These are phyloP conservation scores for Dictyophora rubrovolvata DNA, from an alignment of 768 basidiomycete genomes.

Conservation along the genomic window DNA sequence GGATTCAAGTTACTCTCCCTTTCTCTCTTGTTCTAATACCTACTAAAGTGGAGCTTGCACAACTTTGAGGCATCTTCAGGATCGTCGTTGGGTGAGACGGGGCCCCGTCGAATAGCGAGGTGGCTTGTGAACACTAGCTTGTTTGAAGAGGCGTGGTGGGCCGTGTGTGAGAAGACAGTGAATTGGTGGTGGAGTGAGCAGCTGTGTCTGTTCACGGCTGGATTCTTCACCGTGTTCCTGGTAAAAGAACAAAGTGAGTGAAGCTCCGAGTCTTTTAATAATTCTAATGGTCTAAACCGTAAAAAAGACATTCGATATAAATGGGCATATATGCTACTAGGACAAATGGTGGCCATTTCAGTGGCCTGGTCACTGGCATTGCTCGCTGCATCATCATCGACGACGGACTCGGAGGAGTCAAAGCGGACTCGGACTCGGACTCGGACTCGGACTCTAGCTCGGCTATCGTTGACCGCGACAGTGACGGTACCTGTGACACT, in stretches of 20 bases:
- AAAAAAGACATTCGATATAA: slow-evolving; percentile 34
- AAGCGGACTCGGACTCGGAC: too few relatives aligned
- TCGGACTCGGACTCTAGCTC: slow-evolving; percentile 4
- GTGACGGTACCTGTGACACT: slow-evolving; percentile 35
- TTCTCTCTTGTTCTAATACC: background rate
- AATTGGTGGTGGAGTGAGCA: slow-evolving; percentile 70
- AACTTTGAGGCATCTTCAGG: slow-evolving; percentile 27
- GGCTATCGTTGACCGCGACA: slow-evolving; percentile 12
- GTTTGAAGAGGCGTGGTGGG: slow-evolving; percentile 49
- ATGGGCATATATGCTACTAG: slow-evolving; percentile 66
- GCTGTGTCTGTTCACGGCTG: slow-evolving; percentile 49
- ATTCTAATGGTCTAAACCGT: slow-evolving; percentile 6
- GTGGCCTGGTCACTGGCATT: slow-evolving; percentile 58
- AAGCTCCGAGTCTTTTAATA: background rate
- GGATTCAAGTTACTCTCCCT: background rate
- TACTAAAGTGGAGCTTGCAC: slow-evolving; percentile 42
- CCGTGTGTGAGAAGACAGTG: slow-evolving; percentile 33
- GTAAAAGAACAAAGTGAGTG: slow-evolving; percentile 37
- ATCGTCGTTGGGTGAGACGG: background rate
- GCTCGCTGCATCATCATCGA: slow-evolving; percentile 21
- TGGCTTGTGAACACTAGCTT: slow-evolving; percentile 48
- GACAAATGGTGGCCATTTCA: slow-evolving; percentile 61
- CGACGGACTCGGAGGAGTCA: background rate
- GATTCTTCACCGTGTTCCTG: slow-evolving; percentile 45
- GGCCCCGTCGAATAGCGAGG: slow-evolving; percentile 26